A percentile compares a stretch with the other conserved stretches of the same genome.
Conservation (phyloP, 2,329 filamentous ascomycete genomes). For the Aureobasidium sp. region DNA sequence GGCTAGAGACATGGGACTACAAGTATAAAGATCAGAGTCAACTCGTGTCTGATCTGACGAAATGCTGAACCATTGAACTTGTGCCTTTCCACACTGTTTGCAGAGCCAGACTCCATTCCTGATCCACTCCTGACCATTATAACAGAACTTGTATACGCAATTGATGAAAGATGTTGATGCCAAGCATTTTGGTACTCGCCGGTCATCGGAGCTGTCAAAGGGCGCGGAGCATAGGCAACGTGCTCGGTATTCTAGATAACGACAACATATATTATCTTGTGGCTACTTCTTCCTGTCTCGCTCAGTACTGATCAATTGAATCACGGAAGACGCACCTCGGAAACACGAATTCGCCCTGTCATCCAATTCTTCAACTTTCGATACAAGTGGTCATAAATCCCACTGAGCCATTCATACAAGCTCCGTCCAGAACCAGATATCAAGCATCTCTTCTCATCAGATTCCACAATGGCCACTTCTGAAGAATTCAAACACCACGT, state of each 20-base stretch:
- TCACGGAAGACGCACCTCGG: no score
- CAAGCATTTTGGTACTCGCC: neutral
- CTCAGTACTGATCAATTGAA: no score
- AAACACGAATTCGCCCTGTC: no score
- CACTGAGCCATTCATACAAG: no score
- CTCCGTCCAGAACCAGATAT: neutral
- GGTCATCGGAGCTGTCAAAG: conserved; percentile 5
- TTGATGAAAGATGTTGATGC: neutral
- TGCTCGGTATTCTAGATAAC: neutral
- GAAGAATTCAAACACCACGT: conserved; percentile 36
- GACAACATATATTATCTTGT: neutral
- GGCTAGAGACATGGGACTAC: neutral
- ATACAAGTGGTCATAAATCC: no score
- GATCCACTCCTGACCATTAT: neutral
- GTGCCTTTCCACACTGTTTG: neutral
- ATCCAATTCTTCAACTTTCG: no score
- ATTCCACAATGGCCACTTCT: neutral
- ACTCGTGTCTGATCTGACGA: no score
- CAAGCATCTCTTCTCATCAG: neutral
- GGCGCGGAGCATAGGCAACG: neutral
- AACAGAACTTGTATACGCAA: neutral
- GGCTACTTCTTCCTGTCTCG: neutral
- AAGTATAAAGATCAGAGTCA: no score
- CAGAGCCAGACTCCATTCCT: neutral
- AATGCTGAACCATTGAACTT: no score